phyloP scores from a whole-genome alignment of 1,284 basidiomycete genomes.

The Ceratobasidium sp. region DNA sequence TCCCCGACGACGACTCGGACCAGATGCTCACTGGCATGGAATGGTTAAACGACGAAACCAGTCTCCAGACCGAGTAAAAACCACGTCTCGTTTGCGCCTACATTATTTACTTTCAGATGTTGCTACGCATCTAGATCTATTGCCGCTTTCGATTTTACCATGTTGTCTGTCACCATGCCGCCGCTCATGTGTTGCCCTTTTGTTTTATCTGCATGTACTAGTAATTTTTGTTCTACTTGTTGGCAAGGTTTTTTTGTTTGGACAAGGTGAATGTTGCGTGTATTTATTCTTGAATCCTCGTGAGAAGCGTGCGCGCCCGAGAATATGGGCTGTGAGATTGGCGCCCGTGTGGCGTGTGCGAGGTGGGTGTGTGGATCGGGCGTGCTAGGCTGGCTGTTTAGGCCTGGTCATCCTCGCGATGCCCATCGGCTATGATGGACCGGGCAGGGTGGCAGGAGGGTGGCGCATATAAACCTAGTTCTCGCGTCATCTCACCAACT shows the following conservation, averaged over 20 bases:
- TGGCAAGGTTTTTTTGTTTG: background rate
- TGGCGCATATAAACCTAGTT: too few species aligned
- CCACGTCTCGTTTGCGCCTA: constrained; percentile 7
- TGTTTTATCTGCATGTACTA: constrained; percentile 26
- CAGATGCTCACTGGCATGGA: constrained; percentile 5
- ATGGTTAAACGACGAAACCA: constrained; percentile 25
- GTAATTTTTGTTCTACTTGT: constrained; percentile 17
- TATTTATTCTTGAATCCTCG: background rate
- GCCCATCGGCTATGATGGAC: too few species aligned
- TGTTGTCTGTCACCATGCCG: background rate
- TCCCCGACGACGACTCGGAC: constrained; percentile 2
- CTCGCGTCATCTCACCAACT: too few species aligned
- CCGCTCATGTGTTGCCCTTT: background rate
- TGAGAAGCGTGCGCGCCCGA: too few species aligned
- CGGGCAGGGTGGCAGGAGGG: too few species aligned
- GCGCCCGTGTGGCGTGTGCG: too few species aligned
- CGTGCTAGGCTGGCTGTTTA: too few species aligned
- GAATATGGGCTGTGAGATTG: too few species aligned
- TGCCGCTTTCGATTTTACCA: background rate
- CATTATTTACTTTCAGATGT: constrained; percentile 21
- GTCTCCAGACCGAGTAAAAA: background rate
- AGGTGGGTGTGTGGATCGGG: too few species aligned
- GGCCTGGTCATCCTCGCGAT: too few species aligned
- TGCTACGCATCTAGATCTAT: background rate
- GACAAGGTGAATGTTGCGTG: background rate